Evolutionary conservation across 139 green algal species (phyloP).

Genomic region (Haematococcus lacustris): DNA sequence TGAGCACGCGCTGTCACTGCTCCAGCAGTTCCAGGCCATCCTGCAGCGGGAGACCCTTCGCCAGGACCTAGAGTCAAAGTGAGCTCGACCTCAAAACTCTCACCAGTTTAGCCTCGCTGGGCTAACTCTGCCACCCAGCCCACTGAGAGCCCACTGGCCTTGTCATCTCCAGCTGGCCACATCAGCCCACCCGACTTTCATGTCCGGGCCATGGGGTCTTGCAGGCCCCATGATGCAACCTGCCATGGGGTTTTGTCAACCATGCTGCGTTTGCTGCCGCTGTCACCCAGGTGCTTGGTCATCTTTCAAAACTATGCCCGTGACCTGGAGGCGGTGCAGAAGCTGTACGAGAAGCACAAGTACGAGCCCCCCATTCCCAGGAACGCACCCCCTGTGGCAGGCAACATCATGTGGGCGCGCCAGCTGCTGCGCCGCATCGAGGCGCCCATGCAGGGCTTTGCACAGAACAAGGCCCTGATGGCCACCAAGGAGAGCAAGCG

Average conservation of each 20-base stretch:
- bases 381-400: constrained; percentile 77
- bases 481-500: constrained; percentile 80
- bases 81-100: no score
- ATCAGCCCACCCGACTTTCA: no score
- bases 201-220: not conserved
- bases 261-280: not conserved
- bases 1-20: constrained; percentile 78
- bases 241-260: not conserved
- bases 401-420: constrained; percentile 86
- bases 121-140: no score
- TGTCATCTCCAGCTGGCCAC: no score
- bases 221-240: not conserved
- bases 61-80: constrained; percentile 38
- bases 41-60: constrained; percentile 76
- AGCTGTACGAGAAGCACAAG: constrained; percentile 89
- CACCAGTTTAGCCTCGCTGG: no score
- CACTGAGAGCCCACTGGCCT: no score
- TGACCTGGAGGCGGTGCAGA: constrained; percentile 83
- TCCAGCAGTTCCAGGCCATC: constrained; percentile 82
- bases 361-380: constrained; percentile 65
- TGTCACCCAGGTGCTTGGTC: constrained; percentile 78
- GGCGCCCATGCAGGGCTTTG: constrained; percentile 84
- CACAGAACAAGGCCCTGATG: constrained; percentile 71
- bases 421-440: constrained; percentile 89
- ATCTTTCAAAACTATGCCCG: constrained; percentile 81